phyloP scores from a whole-genome alignment of 805 yeast species.

The Hanseniaspora thailandica region DNA sequence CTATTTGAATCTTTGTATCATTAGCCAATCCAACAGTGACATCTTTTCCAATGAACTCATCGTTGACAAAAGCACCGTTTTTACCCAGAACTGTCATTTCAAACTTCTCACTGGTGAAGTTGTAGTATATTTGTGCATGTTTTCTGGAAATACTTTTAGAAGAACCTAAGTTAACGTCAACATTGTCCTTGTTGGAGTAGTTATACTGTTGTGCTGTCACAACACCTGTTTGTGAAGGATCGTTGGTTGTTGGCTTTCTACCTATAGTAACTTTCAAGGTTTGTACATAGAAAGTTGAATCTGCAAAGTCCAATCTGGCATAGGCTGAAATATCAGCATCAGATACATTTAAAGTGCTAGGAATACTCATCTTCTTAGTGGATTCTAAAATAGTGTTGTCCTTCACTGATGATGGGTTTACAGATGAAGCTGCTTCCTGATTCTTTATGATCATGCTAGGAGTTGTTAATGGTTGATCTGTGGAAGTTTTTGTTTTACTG shows the following conservation, averaged over 20 bases:
- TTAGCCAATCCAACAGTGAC: conserved; percentile 78
- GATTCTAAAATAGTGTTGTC: conserved; percentile 10
- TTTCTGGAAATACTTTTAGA: conserved; percentile 87
- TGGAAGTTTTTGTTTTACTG: background rate
- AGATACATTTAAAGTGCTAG: background rate
- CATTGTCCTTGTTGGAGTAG: conserved; percentile 35
- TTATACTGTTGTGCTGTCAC: conserved; percentile 13
- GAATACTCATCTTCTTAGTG: conserved; percentile 1
- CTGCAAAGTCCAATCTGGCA: conserved; percentile 79
- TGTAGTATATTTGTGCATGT: conserved; percentile 92
- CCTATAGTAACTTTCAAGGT: conserved; percentile 90
- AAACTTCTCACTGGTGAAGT: conserved; percentile 89
- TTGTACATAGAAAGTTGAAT: conserved; percentile 90
- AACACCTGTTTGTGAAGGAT: conserved; percentile 11
- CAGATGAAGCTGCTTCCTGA: conserved; percentile 1
- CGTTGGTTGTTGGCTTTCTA: conserved; percentile 35
- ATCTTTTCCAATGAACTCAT: conserved; percentile 76
- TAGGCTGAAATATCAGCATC: conserved; percentile 35
- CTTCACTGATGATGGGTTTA: conserved; percentile 8
- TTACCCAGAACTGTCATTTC: conserved; percentile 86
- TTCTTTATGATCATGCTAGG: conserved; percentile 10
- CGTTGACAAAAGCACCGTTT: conserved; percentile 95
- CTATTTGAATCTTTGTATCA: conserved; percentile 79
- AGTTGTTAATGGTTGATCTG: conserved; percentile 5
- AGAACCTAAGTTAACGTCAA: conserved; percentile 86